Base-by-base conservation (phyloP, 2,329 filamentous ascomycete species). In the Zymoseptoria tritici region DNA sequence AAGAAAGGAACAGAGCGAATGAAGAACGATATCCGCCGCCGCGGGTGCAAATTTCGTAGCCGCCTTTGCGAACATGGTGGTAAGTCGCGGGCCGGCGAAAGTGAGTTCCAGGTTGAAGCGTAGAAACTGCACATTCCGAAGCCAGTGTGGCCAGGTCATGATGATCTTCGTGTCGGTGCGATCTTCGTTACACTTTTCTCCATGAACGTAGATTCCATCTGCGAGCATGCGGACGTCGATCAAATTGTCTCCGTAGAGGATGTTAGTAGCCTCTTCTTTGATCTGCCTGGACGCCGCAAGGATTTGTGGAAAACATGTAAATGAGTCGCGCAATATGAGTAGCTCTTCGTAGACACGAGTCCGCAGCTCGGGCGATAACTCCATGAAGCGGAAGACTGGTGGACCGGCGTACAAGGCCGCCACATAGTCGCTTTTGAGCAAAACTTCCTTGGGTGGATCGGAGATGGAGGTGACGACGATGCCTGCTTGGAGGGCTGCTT, bases 231-330 rank as follows among this genome's bases (percentile, higher is more conserved):
- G 77, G 1, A 79, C 78, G 55, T 78, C 72, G 71, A 81, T 81
- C 22, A 73, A 72, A 67, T 80, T 78, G n/a, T 66, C 64, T 7
- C 73, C 72, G 64, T 81, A 82, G 6, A 81, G 71, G 2, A 81
- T 70, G 22, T 71, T 68, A 0, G 66, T 66, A 0, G 75, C 76
- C 71, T 80, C 78, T 19, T 66, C 42, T 63, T 76, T 66, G 59
- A 76, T 71, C 26, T 71, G 71, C 20, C 67, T 71, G 63, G 72
- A 78, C 16, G 74, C 74, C 3, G 62, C 59, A 4, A 79, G 70
- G 55, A 79, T 72, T 21, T 69, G 65, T 3, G 76, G 71, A 64
- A 75, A 68, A 26, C 80, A 68, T 63, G 75, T 66, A 20, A 55
- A 61, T 8, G 59, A 61, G 19, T 61, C 19, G 16, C 54, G 11